These are phyloP conservation scores for Trypanosoma cruzi DNA, from an alignment of 208 protist species.

Conservation along the genomic window DNA sequence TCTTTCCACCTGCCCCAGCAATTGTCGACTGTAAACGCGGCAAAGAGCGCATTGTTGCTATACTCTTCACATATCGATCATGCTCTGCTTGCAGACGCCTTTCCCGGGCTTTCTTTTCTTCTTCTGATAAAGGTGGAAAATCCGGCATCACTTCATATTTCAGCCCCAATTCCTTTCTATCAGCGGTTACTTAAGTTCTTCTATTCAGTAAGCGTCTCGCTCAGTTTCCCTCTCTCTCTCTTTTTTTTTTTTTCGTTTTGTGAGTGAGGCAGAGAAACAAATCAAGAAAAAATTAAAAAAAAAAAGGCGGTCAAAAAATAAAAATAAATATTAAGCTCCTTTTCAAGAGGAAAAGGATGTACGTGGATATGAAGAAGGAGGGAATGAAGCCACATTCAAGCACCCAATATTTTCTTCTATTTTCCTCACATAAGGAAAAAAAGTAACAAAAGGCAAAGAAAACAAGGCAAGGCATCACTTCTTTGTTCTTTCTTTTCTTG, in stretches of 20 bases:
- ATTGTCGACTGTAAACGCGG: constrained; percentile 82
- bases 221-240: background rate
- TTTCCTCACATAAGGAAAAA: constrained; percentile 20
- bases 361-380: too few relatives aligned
- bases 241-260: constrained; percentile 6
- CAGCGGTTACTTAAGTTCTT: too few relatives aligned
- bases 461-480: background rate
- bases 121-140: constrained; percentile 49
- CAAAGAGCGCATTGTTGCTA: constrained; percentile 72
- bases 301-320: constrained; percentile 5
- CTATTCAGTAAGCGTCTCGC: too few relatives aligned
- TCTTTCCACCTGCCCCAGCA: constrained; percentile 81
- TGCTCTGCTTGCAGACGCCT: constrained; percentile 71
- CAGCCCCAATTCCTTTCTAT: background rate
- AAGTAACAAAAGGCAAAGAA: background rate
- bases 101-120: constrained; percentile 56
- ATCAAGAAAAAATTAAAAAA: constrained; percentile 26
- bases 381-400: too few relatives aligned
- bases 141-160: constrained; percentile 1
- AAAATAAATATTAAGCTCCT: too few relatives aligned
- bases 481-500: constrained; percentile 12
- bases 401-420: too few relatives aligned
- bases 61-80: constrained; percentile 65
- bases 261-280: background rate
- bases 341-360: too few relatives aligned